Base-by-base conservation (phyloP, 805 yeast genomes). In the Suhomyces emberorum region DNA sequence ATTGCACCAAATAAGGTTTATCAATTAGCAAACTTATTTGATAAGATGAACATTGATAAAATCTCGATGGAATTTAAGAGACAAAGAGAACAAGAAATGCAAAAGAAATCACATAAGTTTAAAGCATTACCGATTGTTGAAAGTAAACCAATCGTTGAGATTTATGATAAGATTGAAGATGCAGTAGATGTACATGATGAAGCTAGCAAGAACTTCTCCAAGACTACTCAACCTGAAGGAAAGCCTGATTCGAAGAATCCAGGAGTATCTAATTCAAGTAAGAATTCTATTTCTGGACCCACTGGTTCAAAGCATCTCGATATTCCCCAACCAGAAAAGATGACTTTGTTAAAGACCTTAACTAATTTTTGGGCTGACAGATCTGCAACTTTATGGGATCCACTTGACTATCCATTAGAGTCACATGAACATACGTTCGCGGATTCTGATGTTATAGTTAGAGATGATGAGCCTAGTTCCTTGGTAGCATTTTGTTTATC, bases 341-440 rank as follows among this genome's bases (percentile, higher is more conserved):
- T 81, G 15, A 82, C 96, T 1, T 59, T 93, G 23, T 75, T 93
- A 65, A 87, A 85, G 49, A 79, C 95, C 0, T 65, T 95, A 38
- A 77, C 95, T 0, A 87, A 81, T 49, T 93, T 93, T 59, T 93
- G 98, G 98, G 97, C 97, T 1, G 98, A 93, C 61, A 69, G 98
- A 51, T 86, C 98, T 1, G 93, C 97, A 0, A 83, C 95, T 1
- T 71, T 93, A 15, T 95, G 98, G 98, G 88, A 86, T 46, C 95
- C 96, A 0, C 66, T 93, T 22, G 82, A 77, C 14, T 89, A 88
- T 59, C 96, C 98, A 1, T 68, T 89, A 37, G 72, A 64, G 27
- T 74, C 88, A 0, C 74, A 83, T 0, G 98, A 93, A 54, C 98
- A 93, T 56, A 77, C 91, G 1, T 93, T 93, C 66, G 88, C 87